Percentiles rank a stretch among this genome's conserved stretches.
phyloP scores from a whole-genome alignment of 805 yeast species.

The Saturnispora galanensis region DNA sequence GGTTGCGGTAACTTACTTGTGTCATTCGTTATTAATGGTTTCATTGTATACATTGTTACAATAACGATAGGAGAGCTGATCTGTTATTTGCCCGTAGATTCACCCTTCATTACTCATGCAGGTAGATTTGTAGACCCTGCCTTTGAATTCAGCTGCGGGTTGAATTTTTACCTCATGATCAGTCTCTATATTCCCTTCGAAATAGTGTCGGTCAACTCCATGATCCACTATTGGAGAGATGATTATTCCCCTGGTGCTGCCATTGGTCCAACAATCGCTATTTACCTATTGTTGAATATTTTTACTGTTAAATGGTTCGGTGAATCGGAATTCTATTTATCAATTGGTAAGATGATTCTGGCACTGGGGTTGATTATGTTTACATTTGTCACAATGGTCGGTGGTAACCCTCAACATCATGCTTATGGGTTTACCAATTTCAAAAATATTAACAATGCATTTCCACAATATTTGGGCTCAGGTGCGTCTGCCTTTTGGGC shows the following conservation, averaged over 20 bases:
- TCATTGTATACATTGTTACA: constrained; percentile 59
- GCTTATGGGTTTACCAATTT: constrained; percentile 24
- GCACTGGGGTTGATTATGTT: constrained; percentile 69
- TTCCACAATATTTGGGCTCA: constrained; percentile 43
- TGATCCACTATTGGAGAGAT: constrained; percentile 73
- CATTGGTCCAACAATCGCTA: constrained; percentile 50
- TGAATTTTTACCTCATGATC: constrained; percentile 71
- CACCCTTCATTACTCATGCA: constrained; percentile 68
- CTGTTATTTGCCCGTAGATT: constrained; percentile 61
- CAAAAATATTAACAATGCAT: constrained; percentile 27
- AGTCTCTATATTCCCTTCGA: constrained; percentile 78
- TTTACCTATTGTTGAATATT: constrained; percentile 55
- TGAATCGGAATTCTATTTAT: constrained; percentile 72
- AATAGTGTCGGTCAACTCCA: constrained; percentile 68
- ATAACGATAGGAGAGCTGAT: constrained; percentile 72
- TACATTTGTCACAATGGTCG: constrained; percentile 75
- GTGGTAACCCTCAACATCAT: constrained; percentile 69
- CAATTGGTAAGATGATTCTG: constrained; percentile 61
- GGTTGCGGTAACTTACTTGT: constrained; percentile 65
- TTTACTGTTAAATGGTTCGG: constrained; percentile 73
- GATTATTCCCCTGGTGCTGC: constrained; percentile 68
- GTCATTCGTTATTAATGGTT: constrained; percentile 58
- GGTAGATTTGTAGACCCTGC: constrained; percentile 72
- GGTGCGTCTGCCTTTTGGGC: constrained; percentile 63
- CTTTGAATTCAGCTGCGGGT: constrained; percentile 64